Evolutionary conservation across 805 yeast species (phyloP).

Genomic region (Saturnispora hagleri): DNA sequence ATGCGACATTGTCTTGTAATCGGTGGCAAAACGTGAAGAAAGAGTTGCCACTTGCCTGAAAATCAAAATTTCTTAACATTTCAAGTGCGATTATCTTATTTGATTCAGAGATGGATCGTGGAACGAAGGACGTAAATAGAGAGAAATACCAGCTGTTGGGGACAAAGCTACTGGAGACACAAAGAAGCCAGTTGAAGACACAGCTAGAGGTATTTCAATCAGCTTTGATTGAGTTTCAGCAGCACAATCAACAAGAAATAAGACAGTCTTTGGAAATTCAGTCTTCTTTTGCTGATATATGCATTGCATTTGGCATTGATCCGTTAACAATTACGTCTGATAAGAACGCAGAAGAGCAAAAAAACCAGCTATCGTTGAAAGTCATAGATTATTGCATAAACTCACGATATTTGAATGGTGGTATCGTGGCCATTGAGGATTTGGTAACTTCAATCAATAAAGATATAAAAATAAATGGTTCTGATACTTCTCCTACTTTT

Average conservation of each 20-base stretch:
- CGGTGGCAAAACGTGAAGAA: conserved; percentile 8
- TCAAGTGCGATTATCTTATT: neutral
- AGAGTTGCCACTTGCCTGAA: neutral
- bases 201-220: conserved; percentile 73
- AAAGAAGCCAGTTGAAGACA: conserved; percentile 51
- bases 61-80: conserved; percentile 17
- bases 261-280: conserved; percentile 55
- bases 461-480: conserved; percentile 12
- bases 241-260: conserved; percentile 61
- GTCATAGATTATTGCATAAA: conserved; percentile 67
- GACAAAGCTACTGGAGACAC: conserved; percentile 38
- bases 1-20: conserved; percentile 5
- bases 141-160: conserved; percentile 44
- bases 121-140: conserved; percentile 5
- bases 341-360: conserved; percentile 40
- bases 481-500: conserved; percentile 25
- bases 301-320: conserved; percentile 76
- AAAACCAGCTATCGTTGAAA: conserved; percentile 60
- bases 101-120: neutral
- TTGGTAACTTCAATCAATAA: conserved; percentile 29
- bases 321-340: conserved; percentile 43
- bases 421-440: conserved; percentile 57
- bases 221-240: conserved; percentile 67
- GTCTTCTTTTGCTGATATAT: conserved; percentile 64
- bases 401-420: conserved; percentile 72